phyloP scores from a whole-genome alignment of 2,329 filamentous ascomycete genomes.

The Aspergillus luchuensis region DNA sequence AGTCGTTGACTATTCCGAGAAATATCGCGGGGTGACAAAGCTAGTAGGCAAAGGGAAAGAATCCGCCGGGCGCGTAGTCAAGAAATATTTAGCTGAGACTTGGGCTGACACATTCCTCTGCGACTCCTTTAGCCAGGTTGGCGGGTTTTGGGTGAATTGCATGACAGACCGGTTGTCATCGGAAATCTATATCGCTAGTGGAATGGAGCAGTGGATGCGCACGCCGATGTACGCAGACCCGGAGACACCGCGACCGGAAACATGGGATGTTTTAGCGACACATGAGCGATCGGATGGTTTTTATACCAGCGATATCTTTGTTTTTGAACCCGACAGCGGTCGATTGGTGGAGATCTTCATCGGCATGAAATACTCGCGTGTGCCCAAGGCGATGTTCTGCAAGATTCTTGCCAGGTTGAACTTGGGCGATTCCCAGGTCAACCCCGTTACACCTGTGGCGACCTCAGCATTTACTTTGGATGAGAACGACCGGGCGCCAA shows the following conservation, averaged over 20 bases:
- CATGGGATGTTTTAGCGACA: slow-evolving; percentile 32
- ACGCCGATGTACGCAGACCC: slow-evolving; percentile 23
- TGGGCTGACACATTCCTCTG: slow-evolving; percentile 31
- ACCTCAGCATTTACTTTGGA: not conserved
- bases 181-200: slow-evolving; percentile 37
- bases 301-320: slow-evolving; percentile 37
- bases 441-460: not conserved
- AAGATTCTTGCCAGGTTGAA: not conserved
- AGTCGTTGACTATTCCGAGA: slow-evolving; percentile 22
- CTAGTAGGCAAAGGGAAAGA: slow-evolving; percentile 25
- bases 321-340: slow-evolving; percentile 32
- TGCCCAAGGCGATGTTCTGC: slow-evolving; percentile 26
- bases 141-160: slow-evolving; percentile 43
- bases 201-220: slow-evolving; percentile 33
- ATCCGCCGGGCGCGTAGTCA: slow-evolving; percentile 28
- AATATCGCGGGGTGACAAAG: slow-evolving; percentile 20
- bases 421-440: not conserved
- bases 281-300: slow-evolving; percentile 26
- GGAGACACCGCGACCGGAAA: slow-evolving; percentile 9
- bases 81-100: slow-evolving; percentile 19
- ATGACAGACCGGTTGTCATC: slow-evolving; percentile 29
- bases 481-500: not conserved
- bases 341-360: slow-evolving; percentile 33
- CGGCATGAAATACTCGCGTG: slow-evolving; percentile 32
- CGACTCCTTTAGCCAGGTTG: slow-evolving; percentile 39